Evolutionary conservation across 106 monocot species (phyloP).

Genomic region (Dactylorhiza incarnata): DNA sequence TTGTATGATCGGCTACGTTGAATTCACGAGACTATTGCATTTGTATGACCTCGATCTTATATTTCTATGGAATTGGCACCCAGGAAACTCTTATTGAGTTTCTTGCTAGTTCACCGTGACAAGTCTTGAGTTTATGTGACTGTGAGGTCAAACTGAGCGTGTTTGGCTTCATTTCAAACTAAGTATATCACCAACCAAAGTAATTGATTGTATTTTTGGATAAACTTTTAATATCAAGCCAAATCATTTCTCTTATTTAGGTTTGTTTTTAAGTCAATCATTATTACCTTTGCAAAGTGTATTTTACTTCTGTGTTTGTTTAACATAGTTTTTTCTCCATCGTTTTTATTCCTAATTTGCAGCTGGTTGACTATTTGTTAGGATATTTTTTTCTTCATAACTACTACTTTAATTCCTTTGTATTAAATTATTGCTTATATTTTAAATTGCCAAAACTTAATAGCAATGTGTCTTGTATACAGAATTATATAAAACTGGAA

Average conservation of each 20-base stretch:
- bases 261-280: background rate
- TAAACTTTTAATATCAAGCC: background rate
- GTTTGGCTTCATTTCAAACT: too few species aligned
- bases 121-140: background rate
- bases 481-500: constrained; percentile 94
- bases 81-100: background rate
- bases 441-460: background rate
- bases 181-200: background rate
- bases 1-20: too few species aligned
- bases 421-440: background rate
- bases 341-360: background rate
- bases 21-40: too few species aligned
- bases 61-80: too few species aligned
- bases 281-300: background rate
- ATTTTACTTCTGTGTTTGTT: background rate
- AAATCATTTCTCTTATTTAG: background rate
- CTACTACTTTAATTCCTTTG: background rate
- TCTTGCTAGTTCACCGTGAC: background rate
- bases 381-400: background rate
- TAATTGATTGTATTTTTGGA: background rate
- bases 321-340: background rate
- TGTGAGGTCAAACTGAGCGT: background rate
- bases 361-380: background rate
- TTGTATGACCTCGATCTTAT: too few species aligned
- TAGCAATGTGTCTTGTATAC: constrained; percentile 20